Conservation (phyloP, 2,329 filamentous ascomycete species). For the Geosmithia morbida region DNA sequence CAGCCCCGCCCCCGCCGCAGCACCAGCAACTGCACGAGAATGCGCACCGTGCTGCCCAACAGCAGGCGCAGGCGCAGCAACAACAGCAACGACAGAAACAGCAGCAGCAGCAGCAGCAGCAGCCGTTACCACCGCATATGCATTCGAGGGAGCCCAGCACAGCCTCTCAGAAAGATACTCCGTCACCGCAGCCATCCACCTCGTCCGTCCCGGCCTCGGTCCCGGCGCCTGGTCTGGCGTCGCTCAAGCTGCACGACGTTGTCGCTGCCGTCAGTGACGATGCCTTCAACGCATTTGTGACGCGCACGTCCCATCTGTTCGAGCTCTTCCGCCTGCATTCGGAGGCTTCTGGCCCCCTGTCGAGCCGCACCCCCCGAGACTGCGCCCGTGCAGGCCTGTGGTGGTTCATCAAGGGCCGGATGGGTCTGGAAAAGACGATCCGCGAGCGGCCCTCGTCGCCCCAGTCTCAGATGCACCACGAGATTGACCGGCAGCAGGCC, state of each 20-base stretch:
- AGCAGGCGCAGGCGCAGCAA: conserved; percentile 3
- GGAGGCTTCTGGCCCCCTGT: conserved; percentile 54
- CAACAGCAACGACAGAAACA: neutral
- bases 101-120: conserved; percentile 6
- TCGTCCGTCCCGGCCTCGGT: neutral
- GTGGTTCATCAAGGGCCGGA: conserved; percentile 81
- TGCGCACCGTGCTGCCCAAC: neutral
- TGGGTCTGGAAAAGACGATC: conserved; percentile 58
- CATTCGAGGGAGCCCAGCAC: neutral
- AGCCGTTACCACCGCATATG: neutral
- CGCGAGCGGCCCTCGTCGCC: conserved; percentile 41
- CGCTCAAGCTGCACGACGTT: conserved; percentile 26
- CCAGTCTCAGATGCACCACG: conserved; percentile 36
- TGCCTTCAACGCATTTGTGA: conserved; percentile 55
- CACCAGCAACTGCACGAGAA: conserved; percentile 9
- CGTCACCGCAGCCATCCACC: neutral
- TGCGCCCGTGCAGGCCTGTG: conserved; percentile 63
- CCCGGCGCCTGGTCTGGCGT: conserved; percentile 7
- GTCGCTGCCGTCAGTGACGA: conserved; percentile 39
- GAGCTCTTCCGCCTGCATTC: conserved; percentile 67
- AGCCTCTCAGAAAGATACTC: neutral
- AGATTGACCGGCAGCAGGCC: conserved; percentile 54
- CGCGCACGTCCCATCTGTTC: conserved; percentile 57
- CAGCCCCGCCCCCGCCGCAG: conserved; percentile 3
- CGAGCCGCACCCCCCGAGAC: conserved; percentile 46